A percentile compares a stretch with the other conserved stretches of the same genome.
These are phyloP conservation scores for Parasitella parasitica DNA, from an alignment of 371 early-diverging fungal genomes.

Conservation along the genomic window DNA sequence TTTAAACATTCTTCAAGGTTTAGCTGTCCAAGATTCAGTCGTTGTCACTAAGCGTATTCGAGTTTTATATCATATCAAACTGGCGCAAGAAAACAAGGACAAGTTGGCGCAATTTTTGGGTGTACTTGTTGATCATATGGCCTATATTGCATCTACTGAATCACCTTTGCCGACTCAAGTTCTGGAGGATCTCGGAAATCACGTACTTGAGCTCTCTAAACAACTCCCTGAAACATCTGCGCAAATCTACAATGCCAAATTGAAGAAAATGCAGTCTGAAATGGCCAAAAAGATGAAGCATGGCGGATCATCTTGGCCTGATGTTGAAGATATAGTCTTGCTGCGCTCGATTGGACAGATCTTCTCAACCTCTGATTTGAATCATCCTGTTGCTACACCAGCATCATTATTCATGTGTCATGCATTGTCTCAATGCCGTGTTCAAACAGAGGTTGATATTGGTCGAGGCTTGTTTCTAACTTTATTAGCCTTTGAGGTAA, in stretches of 20 bases:
- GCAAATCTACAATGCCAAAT: slow-evolving; percentile 32
- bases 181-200: slow-evolving; percentile 54
- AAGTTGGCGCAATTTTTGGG: slow-evolving; percentile 62
- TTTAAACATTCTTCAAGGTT: slow-evolving; percentile 47
- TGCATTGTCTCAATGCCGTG: slow-evolving; percentile 65
- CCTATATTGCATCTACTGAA: slow-evolving; percentile 54
- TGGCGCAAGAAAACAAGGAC: slow-evolving; percentile 74
- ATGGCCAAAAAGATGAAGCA: slow-evolving; percentile 41
- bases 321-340: slow-evolving; percentile 58
- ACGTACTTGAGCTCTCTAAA: slow-evolving; percentile 56
- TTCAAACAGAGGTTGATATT: slow-evolving; percentile 62
- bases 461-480: slow-evolving; percentile 75
- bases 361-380: slow-evolving; percentile 88
- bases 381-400: slow-evolving; percentile 88
- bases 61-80: slow-evolving; percentile 75
- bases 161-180: slow-evolving; percentile 46
- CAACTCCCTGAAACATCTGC: slow-evolving; percentile 52
- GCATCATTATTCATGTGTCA: slow-evolving; percentile 73
- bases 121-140: slow-evolving; percentile 70
- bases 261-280: slow-evolving; percentile 45
- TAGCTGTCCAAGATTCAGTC: slow-evolving; percentile 61
- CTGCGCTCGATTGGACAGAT: slow-evolving; percentile 67
- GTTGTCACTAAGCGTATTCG: slow-evolving; percentile 80
- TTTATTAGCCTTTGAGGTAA: slow-evolving; percentile 68
- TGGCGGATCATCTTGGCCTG: slow-evolving; percentile 42